phyloP scores from a whole-genome alignment of 179 eudicot genomes.

The Silene noctiflora region DNA sequence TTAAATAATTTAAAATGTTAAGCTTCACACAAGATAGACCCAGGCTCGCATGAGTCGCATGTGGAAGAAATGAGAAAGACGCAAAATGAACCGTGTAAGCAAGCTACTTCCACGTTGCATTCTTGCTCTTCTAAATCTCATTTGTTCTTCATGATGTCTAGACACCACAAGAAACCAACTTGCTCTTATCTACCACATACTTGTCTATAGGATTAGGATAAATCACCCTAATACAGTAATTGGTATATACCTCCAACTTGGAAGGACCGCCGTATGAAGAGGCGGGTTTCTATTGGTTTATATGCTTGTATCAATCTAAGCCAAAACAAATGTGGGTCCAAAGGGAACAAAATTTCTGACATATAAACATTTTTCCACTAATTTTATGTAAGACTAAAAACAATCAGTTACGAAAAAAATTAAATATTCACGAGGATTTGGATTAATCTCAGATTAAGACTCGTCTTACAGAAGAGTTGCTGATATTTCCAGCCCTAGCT shows the following conservation, averaged over 20 bases:
- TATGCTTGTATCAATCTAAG: slow-evolving; percentile 14
- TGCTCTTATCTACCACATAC: slow-evolving; percentile 22
- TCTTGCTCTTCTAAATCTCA: slow-evolving; percentile 13
- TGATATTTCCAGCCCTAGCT: neutral
- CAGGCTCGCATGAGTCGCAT: slow-evolving; percentile 17
- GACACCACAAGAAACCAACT: slow-evolving; percentile 12
- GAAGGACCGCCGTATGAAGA: slow-evolving; percentile 23
- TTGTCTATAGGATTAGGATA: slow-evolving; percentile 14
- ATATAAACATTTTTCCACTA: neutral
- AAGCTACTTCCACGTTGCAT: slow-evolving; percentile 30
- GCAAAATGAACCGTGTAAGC: slow-evolving; percentile 32
- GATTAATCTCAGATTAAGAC: neutral
- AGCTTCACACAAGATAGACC: neutral
- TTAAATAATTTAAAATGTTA: neutral
- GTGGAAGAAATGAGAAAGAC: slow-evolving; percentile 24
- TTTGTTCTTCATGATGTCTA: neutral
- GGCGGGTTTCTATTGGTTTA: slow-evolving; percentile 18
- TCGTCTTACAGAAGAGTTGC: neutral
- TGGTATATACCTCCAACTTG: slow-evolving; percentile 6
- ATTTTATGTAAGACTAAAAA: neutral
- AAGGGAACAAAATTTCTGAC: slow-evolving; percentile 9
- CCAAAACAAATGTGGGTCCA: slow-evolving; percentile 24
- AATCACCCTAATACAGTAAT: neutral
- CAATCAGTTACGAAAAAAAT: neutral
- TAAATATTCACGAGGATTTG: neutral